Base-by-base conservation (phyloP, 306 rosid genomes). In the Acmispon strigosus region DNA sequence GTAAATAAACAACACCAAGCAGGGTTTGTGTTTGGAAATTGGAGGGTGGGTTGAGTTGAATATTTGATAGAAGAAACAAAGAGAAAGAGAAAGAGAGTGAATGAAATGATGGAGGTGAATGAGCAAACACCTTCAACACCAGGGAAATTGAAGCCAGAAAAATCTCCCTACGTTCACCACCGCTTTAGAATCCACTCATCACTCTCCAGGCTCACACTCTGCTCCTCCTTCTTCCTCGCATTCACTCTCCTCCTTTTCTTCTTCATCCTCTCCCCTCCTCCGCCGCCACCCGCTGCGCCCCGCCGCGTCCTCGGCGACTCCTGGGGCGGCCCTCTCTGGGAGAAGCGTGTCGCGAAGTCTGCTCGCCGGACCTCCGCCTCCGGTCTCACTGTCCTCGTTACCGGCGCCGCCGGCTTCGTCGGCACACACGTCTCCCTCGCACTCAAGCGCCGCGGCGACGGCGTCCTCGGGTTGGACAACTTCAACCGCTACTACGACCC, bases 251-350 rank as follows among this genome's bases (percentile, higher is more conserved):
- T 82, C 14, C 58, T 82, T 13, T 75, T 82, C 27, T 65, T 67
- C 73, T 19, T 73, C 16, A 16, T 74, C 7, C 64, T 85, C 78
- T 80, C 90, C 0, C 62, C 87, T 8, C 78, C 88, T 8, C 76
- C 88, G 0, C 70, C 47, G 2, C 72, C 57, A 1, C 67, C 77
- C 64, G 7, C 78, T 84, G 45, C 74, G 41, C 7, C 62, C 22
- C 79, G 84, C 54, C 92, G 59, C 6, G 80, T 18, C 75, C 86
- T 71, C 78, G 89, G 69, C 9, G 77, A 64, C 50, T 77, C 93
- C n/a, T 92, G 88, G 90, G 94, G 92, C 4, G 98, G 96, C 17
- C 77, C 84, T 47, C 78, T 62, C 22, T 92, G 96, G 98, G 98
- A 92, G 52, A 85, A 82, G 27, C 88, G 80, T 5, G 96, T 92